Percentiles rank a stretch among this genome's conserved stretches.
These are phyloP conservation scores for Geosmithia flava DNA, from an alignment of 2,329 filamentous ascomycete species.

Conservation along the genomic window DNA sequence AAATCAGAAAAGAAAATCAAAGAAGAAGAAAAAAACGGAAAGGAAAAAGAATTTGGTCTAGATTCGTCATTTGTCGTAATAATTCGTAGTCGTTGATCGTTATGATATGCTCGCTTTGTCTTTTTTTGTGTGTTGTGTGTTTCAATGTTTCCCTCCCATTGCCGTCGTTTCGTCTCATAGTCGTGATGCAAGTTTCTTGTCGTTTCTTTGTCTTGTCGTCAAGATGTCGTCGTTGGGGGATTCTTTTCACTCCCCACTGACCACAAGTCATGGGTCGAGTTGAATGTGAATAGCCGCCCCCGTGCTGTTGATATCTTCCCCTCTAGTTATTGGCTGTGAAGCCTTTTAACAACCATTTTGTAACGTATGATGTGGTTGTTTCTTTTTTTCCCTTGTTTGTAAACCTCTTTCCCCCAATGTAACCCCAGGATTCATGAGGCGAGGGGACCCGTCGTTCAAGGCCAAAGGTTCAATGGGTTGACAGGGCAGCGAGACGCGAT, in stretches of 20 bases:
- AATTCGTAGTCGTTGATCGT: not conserved
- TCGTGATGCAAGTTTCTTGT: not conserved
- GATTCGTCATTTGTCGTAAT: slow-evolving; percentile 1
- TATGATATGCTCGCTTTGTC: not conserved
- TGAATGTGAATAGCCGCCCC: too few species aligned
- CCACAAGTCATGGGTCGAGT: too few species aligned
- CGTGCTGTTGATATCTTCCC: not conserved
- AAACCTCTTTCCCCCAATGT: too few species aligned
- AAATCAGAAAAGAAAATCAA: not conserved
- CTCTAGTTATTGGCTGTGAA: not conserved
- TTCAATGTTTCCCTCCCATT: too few species aligned
- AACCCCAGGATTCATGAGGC: too few species aligned
- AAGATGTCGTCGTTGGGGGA: too few species aligned
- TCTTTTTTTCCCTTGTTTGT: too few species aligned
- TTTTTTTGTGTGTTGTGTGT: not conserved
- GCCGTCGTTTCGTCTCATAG: not conserved
- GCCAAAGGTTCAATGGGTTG: too few species aligned
- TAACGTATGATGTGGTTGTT: too few species aligned
- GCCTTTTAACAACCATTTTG: not conserved
- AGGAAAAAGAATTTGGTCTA: not conserved
- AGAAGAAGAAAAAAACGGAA: not conserved
- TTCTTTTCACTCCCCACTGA: too few species aligned
- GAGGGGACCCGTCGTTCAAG: too few species aligned
- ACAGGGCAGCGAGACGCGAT: not conserved
- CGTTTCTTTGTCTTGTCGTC: not conserved